Conservation (phyloP, 768 basidiomycete species). For the Favolaschia claudopus region DNA sequence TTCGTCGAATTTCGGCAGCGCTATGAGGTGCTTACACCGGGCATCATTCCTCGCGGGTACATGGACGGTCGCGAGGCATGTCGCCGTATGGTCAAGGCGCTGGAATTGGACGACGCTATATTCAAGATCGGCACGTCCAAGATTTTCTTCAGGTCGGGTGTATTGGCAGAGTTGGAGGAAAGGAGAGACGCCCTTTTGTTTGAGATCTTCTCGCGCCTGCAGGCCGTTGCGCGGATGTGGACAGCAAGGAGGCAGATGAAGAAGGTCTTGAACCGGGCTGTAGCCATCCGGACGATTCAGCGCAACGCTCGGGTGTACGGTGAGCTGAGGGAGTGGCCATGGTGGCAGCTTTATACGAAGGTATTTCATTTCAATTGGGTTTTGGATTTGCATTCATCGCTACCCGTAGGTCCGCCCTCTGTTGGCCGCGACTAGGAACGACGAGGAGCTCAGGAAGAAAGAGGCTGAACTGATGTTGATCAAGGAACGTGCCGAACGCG, state of each 20-base stretch:
- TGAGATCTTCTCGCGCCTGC: conserved; percentile 88
- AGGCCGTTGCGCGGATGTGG: conserved; percentile 87
- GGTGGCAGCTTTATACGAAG: conserved; percentile 99
- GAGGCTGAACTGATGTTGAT: conserved; percentile 82
- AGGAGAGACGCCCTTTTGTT: conserved; percentile 86
- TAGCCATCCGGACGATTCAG: conserved; percentile 92
- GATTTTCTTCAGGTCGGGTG: conserved; percentile 99
- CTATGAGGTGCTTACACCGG: conserved; percentile 95
- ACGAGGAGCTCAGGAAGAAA: conserved; percentile 90
- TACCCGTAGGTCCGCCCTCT: conserved; percentile 82
- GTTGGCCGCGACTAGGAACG: conserved; percentile 89
- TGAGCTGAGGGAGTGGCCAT: conserved; percentile 93
- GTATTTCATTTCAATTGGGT: conserved; percentile 42
- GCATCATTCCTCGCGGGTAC: conserved; percentile 91
- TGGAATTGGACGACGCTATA: conserved; percentile 84
- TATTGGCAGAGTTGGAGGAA: conserved; percentile 95
- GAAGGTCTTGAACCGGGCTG: conserved; percentile 92
- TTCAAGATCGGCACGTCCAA: conserved; percentile 96
- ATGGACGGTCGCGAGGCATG: conserved; percentile 98
- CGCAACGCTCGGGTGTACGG: conserved; percentile 92
- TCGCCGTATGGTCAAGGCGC: conserved; percentile 85
- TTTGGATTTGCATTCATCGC: conserved; percentile 17
- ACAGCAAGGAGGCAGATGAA: conserved; percentile 89
- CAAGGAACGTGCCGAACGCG: conserved; percentile 87
- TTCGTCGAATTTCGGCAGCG: conserved; percentile 98